phyloP scores from a whole-genome alignment of 2,329 filamentous ascomycete species.

The Fusarium xyrophilum region DNA sequence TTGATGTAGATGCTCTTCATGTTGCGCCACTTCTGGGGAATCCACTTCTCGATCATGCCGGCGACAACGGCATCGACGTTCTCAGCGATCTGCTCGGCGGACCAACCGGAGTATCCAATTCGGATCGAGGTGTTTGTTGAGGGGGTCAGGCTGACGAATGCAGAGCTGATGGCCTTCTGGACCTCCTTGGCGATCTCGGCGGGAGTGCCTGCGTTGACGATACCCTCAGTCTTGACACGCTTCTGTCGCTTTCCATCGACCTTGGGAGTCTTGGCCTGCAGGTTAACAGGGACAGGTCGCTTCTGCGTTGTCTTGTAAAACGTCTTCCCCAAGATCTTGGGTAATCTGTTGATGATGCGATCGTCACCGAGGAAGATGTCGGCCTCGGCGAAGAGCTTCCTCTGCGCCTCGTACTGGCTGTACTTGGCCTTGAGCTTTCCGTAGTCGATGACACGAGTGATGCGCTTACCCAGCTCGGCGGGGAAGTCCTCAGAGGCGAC shows the following conservation, averaged over 20 bases:
- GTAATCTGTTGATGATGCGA: constrained; percentile 76
- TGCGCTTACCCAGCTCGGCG: constrained; percentile 67
- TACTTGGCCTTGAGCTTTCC: constrained; percentile 83
- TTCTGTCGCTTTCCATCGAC: constrained; percentile 65
- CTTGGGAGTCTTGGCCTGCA: constrained; percentile 69
- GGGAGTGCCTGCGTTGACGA: constrained; percentile 59
- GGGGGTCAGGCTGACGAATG: constrained; percentile 80
- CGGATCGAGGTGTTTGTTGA: constrained; percentile 81
- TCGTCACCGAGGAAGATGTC: constrained; percentile 95
- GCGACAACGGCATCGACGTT: constrained; percentile 78
- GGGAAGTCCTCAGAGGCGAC: constrained; percentile 78
- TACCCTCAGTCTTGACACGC: constrained; percentile 54
- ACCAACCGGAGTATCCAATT: constrained; percentile 78
- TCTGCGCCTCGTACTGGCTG: constrained; percentile 84
- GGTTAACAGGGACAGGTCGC: constrained; percentile 81
- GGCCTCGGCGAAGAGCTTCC: constrained; percentile 84
- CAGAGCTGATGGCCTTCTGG: constrained; percentile 75
- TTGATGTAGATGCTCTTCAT: constrained; percentile 88
- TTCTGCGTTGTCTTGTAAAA: constrained; percentile 88
- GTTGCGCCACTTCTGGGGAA: constrained; percentile 87
- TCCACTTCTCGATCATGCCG: constrained; percentile 76
- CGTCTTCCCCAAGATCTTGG: constrained; percentile 82
- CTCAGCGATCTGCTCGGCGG: constrained; percentile 75
- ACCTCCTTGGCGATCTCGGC: constrained; percentile 80
- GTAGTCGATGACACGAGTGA: constrained; percentile 80